Conservation (phyloP, 2,329 filamentous ascomycete genomes). For the Westerdykella sp. region DNA sequence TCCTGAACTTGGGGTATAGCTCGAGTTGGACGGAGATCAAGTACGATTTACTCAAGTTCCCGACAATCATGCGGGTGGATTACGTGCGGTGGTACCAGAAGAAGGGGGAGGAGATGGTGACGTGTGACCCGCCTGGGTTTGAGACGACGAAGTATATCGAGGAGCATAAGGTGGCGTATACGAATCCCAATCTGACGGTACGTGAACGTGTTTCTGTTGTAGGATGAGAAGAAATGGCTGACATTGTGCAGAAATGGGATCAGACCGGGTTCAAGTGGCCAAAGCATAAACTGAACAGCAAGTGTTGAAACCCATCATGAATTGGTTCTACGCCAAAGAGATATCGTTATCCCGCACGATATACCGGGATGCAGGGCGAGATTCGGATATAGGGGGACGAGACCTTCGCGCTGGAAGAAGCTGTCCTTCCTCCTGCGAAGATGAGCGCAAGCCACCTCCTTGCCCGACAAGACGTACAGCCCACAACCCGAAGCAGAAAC, state of each 20-base stretch:
- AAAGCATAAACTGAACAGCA: constrained; percentile 40
- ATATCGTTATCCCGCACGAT: no score
- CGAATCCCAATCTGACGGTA: constrained; percentile 48
- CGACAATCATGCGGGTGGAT: constrained; percentile 49
- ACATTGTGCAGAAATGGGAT: constrained; percentile 23
- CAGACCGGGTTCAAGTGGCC: constrained; percentile 36
- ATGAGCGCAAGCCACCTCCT: no score
- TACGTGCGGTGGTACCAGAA: constrained; percentile 53
- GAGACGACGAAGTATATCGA: constrained; percentile 49
- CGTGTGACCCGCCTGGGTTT: constrained; percentile 51
- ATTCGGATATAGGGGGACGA: no score
- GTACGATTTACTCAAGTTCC: constrained; percentile 42
- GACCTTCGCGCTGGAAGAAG: no score
- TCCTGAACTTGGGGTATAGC: constrained; percentile 50
- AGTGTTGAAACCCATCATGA: constrained; percentile 24
- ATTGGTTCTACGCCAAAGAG: no score
- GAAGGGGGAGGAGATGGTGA: constrained; percentile 43
- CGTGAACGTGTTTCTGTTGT: constrained; percentile 15
- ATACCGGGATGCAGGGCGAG: no score
- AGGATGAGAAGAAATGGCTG: background rate
- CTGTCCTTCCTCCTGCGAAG: no score
- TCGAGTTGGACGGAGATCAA: constrained; percentile 47
- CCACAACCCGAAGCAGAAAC: no score
- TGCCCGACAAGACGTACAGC: no score
- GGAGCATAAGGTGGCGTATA: constrained; percentile 44